These are phyloP conservation scores for Madurella fahalii DNA, from an alignment of 2,329 filamentous ascomycete genomes.

Conservation along the genomic window DNA sequence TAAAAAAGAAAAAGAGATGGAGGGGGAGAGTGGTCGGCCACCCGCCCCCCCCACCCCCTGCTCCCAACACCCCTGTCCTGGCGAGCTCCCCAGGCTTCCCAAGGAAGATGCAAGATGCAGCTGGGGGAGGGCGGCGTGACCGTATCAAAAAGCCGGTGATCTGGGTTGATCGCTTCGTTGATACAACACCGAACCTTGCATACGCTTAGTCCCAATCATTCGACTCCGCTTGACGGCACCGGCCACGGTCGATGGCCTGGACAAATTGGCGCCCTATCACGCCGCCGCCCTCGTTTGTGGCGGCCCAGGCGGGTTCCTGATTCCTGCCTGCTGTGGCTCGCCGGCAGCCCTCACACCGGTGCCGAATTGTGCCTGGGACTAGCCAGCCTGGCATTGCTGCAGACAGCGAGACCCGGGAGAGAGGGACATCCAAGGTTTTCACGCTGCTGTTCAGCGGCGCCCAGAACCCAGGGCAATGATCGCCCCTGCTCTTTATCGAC, in stretches of 20 bases:
- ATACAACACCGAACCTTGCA: conserved; percentile 28
- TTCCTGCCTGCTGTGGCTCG: not conserved
- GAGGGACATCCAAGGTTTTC: too few relatives aligned
- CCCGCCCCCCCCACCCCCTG: not conserved
- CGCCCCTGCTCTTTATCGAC: too few relatives aligned
- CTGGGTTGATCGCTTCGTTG: conserved; percentile 24
- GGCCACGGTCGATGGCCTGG: conserved; percentile 11
- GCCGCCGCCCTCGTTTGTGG: not conserved
- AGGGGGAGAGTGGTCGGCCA: too few relatives aligned
- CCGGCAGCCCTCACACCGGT: not conserved
- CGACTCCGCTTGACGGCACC: conserved; percentile 11
- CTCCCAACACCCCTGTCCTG: not conserved
- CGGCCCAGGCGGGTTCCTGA: conserved; percentile 9
- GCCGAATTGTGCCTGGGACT: not conserved
- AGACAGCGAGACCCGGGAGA: not conserved
- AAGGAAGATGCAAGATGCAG: conserved; percentile 3
- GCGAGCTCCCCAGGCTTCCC: not conserved
- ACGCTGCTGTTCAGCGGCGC: too few relatives aligned
- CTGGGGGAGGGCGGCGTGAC: conserved; percentile 20
- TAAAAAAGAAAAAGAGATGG: too few relatives aligned
- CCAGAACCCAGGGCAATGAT: too few relatives aligned
- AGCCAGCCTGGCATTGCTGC: not conserved
- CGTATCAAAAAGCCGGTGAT: conserved; percentile 24
- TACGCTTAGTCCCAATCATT: conserved; percentile 22
- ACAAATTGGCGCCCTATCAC: conserved; percentile 14